Evolutionary conservation across 2,329 filamentous ascomycete genomes (phyloP), one percentile per base, ranked within the genome.

Genomic region (Beauveria sp.): DNA sequence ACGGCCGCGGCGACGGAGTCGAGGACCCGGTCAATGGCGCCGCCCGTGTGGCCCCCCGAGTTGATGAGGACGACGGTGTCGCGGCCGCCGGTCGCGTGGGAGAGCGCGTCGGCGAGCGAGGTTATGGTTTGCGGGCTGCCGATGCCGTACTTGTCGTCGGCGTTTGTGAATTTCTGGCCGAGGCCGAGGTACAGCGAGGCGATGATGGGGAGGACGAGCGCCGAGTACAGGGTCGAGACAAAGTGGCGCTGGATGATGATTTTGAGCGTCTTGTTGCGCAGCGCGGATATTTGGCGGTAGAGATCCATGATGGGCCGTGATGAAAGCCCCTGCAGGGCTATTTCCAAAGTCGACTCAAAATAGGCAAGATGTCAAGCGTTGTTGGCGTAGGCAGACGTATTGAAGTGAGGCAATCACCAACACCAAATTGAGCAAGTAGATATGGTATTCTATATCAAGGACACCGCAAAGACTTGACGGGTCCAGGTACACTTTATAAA

Each of bases 111-210:
- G 42, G 77, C 70, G 34, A 95, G 79, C n/a, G 84, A 81, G 58
- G 84, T 81, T 64, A 96, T 75, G 1, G 85, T 78, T 4, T 74
- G 76, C 1, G 84, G 73, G 0, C 79, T 73, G 43, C 86, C 88
- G 66, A 96, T 85, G 51, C 91, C 91, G 68, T 82, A 96, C 14
- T 81, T 76, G 3, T 87, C 86, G 4, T 88, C 86, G 1, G 90
- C 86, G 2, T 90, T 81, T 69, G 93, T 93, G 65, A 96, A 83
- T 71, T 91, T 91, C 65, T 89, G 86, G 7, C 90, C 87, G 71
- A 87, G 90, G 50, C 78, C 80, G 40, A 86, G 75, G 65, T 86
- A 85, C 24, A 80, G 74, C 50, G 81, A 79, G 58, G 86, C 72
- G 53, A 80, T 70, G 58, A 87, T 72, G 14, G 84, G 84, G 2